These are phyloP conservation scores for Sporothrix inflata DNA, from an alignment of 2,329 filamentous ascomycete species.

Conservation along the genomic window DNA sequence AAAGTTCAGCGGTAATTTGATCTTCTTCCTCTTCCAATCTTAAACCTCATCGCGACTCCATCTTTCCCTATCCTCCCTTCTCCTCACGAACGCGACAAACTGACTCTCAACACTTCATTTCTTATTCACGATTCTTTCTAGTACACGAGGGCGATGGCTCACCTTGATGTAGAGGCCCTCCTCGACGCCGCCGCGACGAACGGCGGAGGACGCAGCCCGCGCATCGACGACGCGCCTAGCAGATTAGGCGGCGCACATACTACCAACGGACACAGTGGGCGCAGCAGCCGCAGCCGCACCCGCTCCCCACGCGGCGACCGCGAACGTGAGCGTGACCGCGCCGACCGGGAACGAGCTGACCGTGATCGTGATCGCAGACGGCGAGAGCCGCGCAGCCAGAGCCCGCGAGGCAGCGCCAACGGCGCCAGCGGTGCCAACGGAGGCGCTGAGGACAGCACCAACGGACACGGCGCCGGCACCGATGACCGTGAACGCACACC, in stretches of 20 bases:
- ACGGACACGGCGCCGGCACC: neutral
- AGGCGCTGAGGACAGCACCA: neutral
- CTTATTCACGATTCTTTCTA: neutral
- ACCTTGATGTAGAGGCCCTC: constrained; percentile 84
- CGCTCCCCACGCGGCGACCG: constrained; percentile 54
- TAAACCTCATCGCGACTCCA: neutral
- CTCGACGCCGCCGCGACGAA: constrained; percentile 76
- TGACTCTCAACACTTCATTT: neutral
- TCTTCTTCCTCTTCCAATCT: constrained; percentile 2
- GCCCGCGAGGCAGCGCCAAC: constrained; percentile 40
- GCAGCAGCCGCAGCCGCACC: constrained; percentile 25
- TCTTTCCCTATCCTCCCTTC: neutral
- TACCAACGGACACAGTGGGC: constrained; percentile 37
- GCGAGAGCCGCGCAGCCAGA: constrained; percentile 60
- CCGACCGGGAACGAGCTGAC: constrained; percentile 42
- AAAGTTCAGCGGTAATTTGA: neutral
- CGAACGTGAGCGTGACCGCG: constrained; percentile 35
- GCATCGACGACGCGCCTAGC: constrained; percentile 40
- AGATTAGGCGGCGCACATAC: constrained; percentile 38
- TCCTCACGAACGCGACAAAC: neutral
- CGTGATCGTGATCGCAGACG: constrained; percentile 47
- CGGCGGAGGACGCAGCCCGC: constrained; percentile 47
- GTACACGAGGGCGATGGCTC: constrained; percentile 55
- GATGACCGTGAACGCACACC: constrained; percentile 55
- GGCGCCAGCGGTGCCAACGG: neutral